These are phyloP conservation scores for Penicillium corylophilum DNA, from an alignment of 2,329 filamentous ascomycete species.

Conservation along the genomic window DNA sequence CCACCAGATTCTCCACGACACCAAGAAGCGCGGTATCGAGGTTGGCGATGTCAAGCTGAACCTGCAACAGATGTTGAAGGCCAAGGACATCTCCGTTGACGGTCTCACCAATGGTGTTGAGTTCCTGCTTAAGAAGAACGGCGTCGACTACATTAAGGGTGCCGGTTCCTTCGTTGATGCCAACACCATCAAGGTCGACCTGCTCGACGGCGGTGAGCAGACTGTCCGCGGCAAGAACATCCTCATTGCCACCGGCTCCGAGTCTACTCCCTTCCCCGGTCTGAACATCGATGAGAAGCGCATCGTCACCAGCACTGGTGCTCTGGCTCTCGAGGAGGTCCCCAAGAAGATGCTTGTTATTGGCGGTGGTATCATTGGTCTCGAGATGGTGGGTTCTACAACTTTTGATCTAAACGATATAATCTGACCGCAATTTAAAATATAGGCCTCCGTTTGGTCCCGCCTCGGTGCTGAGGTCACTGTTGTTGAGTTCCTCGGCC, in stretches of 20 bases:
- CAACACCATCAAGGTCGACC: constrained; percentile 85
- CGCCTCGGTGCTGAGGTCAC: constrained; percentile 91
- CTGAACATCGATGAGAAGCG: constrained; percentile 96
- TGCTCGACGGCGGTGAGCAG: constrained; percentile 88
- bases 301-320: constrained; percentile 94
- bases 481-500: constrained; percentile 91
- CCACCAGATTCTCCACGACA: constrained; percentile 95
- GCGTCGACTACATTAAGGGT: constrained; percentile 96
- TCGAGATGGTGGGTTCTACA: constrained; percentile 74
- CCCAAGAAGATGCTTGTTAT: constrained; percentile 97
- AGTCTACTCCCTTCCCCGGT: constrained; percentile 94
- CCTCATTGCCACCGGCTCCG: constrained; percentile 92
- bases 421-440: background rate
- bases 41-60: constrained; percentile 97
- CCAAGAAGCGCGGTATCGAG: constrained; percentile 94
- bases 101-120: constrained; percentile 96
- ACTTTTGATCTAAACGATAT: background rate
- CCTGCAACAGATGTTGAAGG: constrained; percentile 94
- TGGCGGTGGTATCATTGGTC: constrained; percentile 95
- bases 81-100: constrained; percentile 87
- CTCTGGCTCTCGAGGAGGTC: constrained; percentile 82
- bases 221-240: constrained; percentile 92
- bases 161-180: constrained; percentile 82
- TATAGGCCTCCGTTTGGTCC: constrained; percentile 84
- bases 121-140: constrained; percentile 99